A percentile compares a stretch with the other conserved stretches of the same genome.
Evolutionary conservation across 2,329 filamentous ascomycete species (phyloP).

Genomic region (Falciphora oryzae): DNA sequence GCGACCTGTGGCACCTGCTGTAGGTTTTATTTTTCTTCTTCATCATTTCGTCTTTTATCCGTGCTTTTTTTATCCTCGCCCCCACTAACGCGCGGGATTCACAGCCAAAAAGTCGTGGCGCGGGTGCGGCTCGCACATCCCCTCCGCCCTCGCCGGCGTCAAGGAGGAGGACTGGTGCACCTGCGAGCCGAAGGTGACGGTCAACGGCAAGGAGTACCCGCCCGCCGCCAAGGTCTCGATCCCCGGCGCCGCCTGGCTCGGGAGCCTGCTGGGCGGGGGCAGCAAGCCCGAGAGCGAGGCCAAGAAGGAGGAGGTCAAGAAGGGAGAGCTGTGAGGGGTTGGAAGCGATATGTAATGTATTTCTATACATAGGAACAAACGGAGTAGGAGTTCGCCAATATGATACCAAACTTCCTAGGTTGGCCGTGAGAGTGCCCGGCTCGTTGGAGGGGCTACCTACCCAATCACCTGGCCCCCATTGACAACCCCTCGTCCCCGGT

Average conservation of each 20-base stretch:
- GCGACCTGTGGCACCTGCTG: conserved; percentile 36
- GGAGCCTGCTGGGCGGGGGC: conserved; percentile 22
- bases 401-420: too few species aligned
- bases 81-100: neutral
- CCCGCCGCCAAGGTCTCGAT: conserved; percentile 34
- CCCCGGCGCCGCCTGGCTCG: conserved; percentile 34
- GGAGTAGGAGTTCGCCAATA: too few species aligned
- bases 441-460: too few species aligned
- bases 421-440: too few species aligned
- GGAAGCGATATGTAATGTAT: too few species aligned
- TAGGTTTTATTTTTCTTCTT: conserved; percentile 25
- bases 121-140: conserved; percentile 43
- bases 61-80: too few species aligned
- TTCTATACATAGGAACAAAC: too few species aligned
- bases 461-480: too few species aligned
- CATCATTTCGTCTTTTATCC: conserved; percentile 1
- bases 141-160: conserved; percentile 36
- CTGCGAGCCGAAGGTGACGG: conserved; percentile 37
- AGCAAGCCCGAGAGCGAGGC: conserved; percentile 1
- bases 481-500: neutral
- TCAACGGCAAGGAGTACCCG: conserved; percentile 40
- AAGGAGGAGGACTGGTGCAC: conserved; percentile 42
- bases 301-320: conserved; percentile 11
- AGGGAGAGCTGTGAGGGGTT: conserved; percentile 12
- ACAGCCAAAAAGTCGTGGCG: conserved; percentile 43